Conservation (phyloP, 192 early-diverging fungal species). For the Coemansia sp. region DNA sequence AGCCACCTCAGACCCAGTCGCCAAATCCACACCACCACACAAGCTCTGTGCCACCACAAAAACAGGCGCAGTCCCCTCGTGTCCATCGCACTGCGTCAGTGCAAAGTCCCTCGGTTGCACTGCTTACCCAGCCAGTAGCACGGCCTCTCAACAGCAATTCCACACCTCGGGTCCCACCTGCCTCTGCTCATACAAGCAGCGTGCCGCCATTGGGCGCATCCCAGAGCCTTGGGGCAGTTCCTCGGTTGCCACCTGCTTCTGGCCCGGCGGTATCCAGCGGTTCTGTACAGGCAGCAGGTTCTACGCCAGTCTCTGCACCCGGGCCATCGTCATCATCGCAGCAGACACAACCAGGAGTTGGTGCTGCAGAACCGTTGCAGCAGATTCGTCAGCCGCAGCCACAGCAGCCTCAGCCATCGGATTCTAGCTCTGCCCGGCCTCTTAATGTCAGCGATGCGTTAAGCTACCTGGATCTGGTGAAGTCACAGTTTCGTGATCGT, state of each 20-base stretch:
- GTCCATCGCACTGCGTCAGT: conserved; percentile 39
- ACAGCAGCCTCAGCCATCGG: conserved; percentile 25
- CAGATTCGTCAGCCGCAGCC: conserved; percentile 1
- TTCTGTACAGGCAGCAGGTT: background rate
- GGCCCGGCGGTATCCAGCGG: background rate
- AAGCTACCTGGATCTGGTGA: conserved; percentile 95
- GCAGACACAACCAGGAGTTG: background rate
- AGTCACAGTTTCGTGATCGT: conserved; percentile 85
- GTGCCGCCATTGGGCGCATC: conserved; percentile 3
- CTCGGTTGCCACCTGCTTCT: background rate
- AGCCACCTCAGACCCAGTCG: conserved; percentile 30
- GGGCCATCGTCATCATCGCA: background rate
- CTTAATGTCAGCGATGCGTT: conserved; percentile 87
- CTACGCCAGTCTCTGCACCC: background rate
- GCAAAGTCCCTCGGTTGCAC: conserved; percentile 28
- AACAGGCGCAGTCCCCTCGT: conserved; percentile 37
- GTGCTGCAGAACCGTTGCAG: background rate
- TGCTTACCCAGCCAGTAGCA: conserved; percentile 29
- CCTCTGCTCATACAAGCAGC: background rate
- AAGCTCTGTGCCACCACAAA: conserved; percentile 39
- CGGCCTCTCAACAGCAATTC: conserved; percentile 4
- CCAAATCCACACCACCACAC: conserved; percentile 42
- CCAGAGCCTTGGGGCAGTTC: conserved; percentile 5
- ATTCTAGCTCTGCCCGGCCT: conserved; percentile 27
- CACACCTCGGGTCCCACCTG: background rate